phyloP scores from a whole-genome alignment of 1,139 yeast genomes.

The Blastobotrys illinoisensis region DNA sequence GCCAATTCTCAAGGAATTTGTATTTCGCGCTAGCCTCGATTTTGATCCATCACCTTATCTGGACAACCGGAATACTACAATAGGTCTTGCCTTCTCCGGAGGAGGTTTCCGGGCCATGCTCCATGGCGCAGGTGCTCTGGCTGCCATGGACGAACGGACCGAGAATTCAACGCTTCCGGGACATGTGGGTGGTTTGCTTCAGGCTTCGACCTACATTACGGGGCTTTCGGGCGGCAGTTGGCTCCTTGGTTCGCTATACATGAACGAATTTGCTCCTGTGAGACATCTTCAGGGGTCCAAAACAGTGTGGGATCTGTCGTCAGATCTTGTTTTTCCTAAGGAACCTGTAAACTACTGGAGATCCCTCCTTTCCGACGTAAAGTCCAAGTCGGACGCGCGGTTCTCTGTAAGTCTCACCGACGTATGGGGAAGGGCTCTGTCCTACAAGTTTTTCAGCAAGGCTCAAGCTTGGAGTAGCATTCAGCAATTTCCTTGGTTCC shows the following conservation, averaged over 20 bases:
- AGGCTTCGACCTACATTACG: slow-evolving; percentile 69
- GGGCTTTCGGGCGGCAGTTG: slow-evolving; percentile 91
- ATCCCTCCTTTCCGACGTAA: slow-evolving; percentile 7
- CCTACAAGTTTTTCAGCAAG: slow-evolving; percentile 57
- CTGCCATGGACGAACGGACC: slow-evolving; percentile 70
- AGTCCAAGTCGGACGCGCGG: slow-evolving; percentile 44
- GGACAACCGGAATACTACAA: slow-evolving; percentile 12
- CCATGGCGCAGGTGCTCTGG: slow-evolving; percentile 69
- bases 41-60: not conserved
- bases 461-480: slow-evolving; percentile 59
- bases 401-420: slow-evolving; percentile 67
- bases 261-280: slow-evolving; percentile 55
- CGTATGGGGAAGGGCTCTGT: slow-evolving; percentile 81
- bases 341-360: not conserved
- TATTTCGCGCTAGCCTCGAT: not conserved
- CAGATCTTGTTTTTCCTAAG: not conserved
- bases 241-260: slow-evolving; percentile 77
- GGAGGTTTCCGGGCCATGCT: slow-evolving; percentile 86
- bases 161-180: slow-evolving; percentile 51
- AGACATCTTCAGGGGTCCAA: slow-evolving; percentile 44
- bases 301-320: slow-evolving; percentile 52
- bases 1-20: not conserved
- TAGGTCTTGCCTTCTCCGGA: slow-evolving; percentile 72
- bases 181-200: slow-evolving; percentile 69
- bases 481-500: slow-evolving; percentile 38